Percentiles rank a stretch among this genome's conserved stretches.
These are phyloP conservation scores for Penicillium taxi DNA, from an alignment of 495 filamentous ascomycete species.

Conservation along the genomic window DNA sequence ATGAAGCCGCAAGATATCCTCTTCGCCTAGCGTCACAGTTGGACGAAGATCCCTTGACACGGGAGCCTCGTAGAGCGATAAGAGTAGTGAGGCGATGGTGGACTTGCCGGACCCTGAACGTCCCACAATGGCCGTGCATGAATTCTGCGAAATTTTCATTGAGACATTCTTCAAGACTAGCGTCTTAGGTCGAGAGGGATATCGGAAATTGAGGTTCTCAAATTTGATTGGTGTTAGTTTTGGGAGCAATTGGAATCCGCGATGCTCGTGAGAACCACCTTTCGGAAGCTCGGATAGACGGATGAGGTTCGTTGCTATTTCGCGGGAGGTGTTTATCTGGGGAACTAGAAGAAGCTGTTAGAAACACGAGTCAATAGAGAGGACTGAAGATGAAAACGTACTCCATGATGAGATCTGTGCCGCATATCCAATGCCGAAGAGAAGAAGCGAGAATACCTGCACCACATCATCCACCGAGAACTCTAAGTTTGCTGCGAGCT, in stretches of 20 bases:
- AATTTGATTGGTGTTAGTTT: conserved; percentile 55
- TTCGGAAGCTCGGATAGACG: conserved; percentile 56
- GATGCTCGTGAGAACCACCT: conserved; percentile 50
- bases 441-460: conserved; percentile 69
- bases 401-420: conserved; percentile 58
- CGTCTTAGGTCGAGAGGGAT: conserved; percentile 50
- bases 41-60: conserved; percentile 11
- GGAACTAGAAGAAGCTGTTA: conserved; percentile 46
- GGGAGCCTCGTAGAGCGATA: conserved; percentile 53
- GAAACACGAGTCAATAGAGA: too few species aligned
- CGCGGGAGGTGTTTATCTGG: conserved; percentile 64
- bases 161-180: conserved; percentile 51
- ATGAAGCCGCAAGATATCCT: conserved; percentile 50
- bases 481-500: conserved; percentile 47
- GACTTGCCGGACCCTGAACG: conserved; percentile 83
- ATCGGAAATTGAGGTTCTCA: conserved; percentile 55
- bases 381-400: conserved; percentile 18
- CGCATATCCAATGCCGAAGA: conserved; percentile 71
- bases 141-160: conserved; percentile 50
- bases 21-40: conserved; percentile 48
- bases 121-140: conserved; percentile 69
- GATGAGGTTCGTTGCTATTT: conserved; percentile 66
- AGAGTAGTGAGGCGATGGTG: conserved; percentile 68
- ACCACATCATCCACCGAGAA: conserved; percentile 52
- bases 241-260: conserved; percentile 34